Percentiles rank a stretch among this genome's conserved stretches.
These are phyloP conservation scores for Ilex aquifolium DNA, from an alignment of 257 asterid genomes.

Conservation along the genomic window DNA sequence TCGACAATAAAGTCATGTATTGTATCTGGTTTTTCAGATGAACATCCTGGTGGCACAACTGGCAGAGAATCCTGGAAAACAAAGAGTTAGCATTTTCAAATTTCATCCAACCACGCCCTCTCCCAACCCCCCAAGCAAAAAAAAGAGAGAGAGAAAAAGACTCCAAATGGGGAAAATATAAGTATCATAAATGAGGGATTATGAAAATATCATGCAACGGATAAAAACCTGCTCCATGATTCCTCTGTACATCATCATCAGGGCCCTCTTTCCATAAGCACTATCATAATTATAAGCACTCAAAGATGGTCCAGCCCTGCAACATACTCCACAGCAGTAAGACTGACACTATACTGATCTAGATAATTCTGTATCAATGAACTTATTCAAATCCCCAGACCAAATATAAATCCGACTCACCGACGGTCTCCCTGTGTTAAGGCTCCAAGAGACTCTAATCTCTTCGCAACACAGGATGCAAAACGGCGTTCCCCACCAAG, in stretches of 20 bases:
- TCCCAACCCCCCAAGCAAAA: not conserved
- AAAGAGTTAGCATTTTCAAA: not conserved
- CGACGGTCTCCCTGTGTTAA: slow-evolving; percentile 99
- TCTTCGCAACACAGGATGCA: slow-evolving; percentile 96
- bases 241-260: slow-evolving; percentile 70
- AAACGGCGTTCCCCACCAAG: slow-evolving; percentile 99
- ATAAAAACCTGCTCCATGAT: slow-evolving; percentile 72
- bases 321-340: slow-evolving; percentile 18
- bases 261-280: slow-evolving; percentile 82
- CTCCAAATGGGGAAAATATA: not conserved
- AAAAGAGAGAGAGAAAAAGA: not conserved
- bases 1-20: slow-evolving; percentile 59
- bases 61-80: slow-evolving; percentile 56
- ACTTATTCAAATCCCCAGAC: not conserved
- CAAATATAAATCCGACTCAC: slow-evolving; percentile 27
- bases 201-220: slow-evolving; percentile 13
- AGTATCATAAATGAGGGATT: not conserved
- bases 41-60: slow-evolving; percentile 81
- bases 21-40: slow-evolving; percentile 66
- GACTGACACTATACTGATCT: not conserved
- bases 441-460: slow-evolving; percentile 97
- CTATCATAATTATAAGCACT: slow-evolving; percentile 96
- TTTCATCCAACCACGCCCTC: slow-evolving; percentile 1
- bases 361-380: not conserved
- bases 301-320: slow-evolving; percentile 97